Conservation (phyloP, 192 early-diverging fungal genomes). For the Backusella macrospora region DNA sequence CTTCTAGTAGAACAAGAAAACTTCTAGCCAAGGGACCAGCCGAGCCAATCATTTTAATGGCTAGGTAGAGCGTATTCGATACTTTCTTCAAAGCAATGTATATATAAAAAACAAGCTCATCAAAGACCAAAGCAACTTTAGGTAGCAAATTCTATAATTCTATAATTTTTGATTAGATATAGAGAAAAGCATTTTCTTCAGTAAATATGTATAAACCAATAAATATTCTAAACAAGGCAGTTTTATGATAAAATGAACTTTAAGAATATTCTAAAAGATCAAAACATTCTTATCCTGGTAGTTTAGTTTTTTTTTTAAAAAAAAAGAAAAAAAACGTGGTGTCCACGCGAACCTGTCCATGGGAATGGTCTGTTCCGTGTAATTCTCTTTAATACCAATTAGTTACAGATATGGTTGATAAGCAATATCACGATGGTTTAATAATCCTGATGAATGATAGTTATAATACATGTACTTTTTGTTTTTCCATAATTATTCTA, state of each 20-base stretch:
- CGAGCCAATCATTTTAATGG: neutral
- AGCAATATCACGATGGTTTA: neutral
- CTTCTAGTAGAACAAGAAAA: neutral
- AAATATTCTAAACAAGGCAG: neutral
- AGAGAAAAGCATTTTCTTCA: too few species aligned
- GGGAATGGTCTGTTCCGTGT: neutral
- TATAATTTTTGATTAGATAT: too few species aligned
- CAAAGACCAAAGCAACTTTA: too few species aligned
- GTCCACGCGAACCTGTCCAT: conserved; percentile 2
- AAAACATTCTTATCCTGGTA: neutral
- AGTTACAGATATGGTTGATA: neutral
- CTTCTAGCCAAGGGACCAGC: neutral
- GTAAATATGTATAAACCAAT: neutral
- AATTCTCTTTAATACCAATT: neutral
- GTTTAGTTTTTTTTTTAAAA: neutral
- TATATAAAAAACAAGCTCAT: too few species aligned
- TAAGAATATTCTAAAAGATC: neutral
- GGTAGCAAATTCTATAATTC: too few species aligned
- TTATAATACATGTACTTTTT: neutral
- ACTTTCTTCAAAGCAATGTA: neutral
- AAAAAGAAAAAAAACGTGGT: neutral
- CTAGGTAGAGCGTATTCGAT: neutral
- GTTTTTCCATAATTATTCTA: neutral
- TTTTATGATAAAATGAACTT: neutral
- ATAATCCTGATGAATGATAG: neutral